phyloP scores from a whole-genome alignment of 2,329 filamentous ascomycete species.

The Penicillium vulpinum region DNA sequence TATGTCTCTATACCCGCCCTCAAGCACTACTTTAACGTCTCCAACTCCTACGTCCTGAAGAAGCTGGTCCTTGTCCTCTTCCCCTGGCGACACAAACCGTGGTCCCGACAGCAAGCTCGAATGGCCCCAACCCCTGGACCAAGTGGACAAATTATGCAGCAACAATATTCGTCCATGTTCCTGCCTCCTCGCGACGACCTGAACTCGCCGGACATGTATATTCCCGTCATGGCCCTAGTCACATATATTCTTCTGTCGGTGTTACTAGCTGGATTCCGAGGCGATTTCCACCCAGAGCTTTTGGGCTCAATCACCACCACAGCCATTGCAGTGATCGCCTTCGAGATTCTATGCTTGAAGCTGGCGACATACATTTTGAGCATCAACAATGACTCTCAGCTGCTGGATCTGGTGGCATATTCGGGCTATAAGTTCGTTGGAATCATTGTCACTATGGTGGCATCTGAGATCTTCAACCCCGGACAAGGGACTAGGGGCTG shows the following conservation, averaged over 20 bases:
- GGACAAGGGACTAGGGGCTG: slow-evolving; percentile 82
- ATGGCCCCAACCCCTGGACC: slow-evolving; percentile 43
- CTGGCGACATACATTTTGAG: slow-evolving; percentile 89
- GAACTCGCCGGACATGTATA: slow-evolving; percentile 99
- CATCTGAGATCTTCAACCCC: slow-evolving; percentile 74
- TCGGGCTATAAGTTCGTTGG: slow-evolving; percentile 98
- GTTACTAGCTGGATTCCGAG: slow-evolving; percentile 82
- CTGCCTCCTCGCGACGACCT: slow-evolving; percentile 91
- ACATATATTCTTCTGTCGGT: slow-evolving; percentile 96
- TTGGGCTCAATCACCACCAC: slow-evolving; percentile 85
- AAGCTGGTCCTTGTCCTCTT: slow-evolving; percentile 94
- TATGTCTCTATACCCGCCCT: slow-evolving; percentile 91
- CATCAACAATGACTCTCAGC: slow-evolving; percentile 90
- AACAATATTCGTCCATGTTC: slow-evolving; percentile 60
- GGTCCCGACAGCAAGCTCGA: slow-evolving; percentile 81
- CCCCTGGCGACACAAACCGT: slow-evolving; percentile 96
- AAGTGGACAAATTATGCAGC: slow-evolving; percentile 64
- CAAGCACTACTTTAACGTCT: slow-evolving; percentile 99
- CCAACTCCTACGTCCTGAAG: slow-evolving; percentile 91
- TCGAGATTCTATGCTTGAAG: slow-evolving; percentile 89
- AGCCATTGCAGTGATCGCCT: slow-evolving; percentile 75
- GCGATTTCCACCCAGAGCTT: slow-evolving; percentile 90
- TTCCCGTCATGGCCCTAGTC: slow-evolving; percentile 94
- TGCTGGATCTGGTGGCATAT: slow-evolving; percentile 92
- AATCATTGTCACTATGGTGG: slow-evolving; percentile 81